Conservation (phyloP, 164 flowering plant species). For the Tetrastigma voinierianum region DNA sequence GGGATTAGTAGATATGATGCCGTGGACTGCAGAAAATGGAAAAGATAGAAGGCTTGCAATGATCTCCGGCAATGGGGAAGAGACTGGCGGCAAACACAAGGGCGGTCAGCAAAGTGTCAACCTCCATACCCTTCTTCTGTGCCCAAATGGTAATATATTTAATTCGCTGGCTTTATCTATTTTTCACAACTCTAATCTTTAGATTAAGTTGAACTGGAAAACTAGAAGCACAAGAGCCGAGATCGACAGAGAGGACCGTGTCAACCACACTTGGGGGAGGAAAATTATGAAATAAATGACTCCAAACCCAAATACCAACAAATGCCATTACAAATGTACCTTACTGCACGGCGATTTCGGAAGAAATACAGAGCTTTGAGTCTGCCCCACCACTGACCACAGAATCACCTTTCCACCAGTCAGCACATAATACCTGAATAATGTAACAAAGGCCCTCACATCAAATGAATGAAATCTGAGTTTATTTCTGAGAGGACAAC, state of each 20-base stretch:
- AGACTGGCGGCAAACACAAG: no score
- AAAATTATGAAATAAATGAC: neutral
- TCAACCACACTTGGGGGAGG: neutral
- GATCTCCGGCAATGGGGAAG: no score
- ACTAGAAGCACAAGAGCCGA: neutral
- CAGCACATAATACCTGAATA: slow-evolving; percentile 80
- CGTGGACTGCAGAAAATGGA: no score
- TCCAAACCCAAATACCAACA: neutral
- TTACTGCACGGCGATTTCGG: slow-evolving; percentile 48
- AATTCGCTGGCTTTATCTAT: no score
- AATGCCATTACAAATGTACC: slow-evolving; percentile 15
- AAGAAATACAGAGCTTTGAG: slow-evolving; percentile 73
- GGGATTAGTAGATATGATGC: no score
- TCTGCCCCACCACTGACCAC: slow-evolving; percentile 91
- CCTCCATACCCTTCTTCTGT: no score
- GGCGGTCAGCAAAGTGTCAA: no score
- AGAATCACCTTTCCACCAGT: slow-evolving; percentile 92
- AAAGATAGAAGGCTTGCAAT: no score
- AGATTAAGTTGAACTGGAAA: neutral
- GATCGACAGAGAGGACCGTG: neutral
- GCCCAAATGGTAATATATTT: no score
- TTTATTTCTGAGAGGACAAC: neutral
- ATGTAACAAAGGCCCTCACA: slow-evolving; percentile 4
- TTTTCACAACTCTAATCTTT: no score
- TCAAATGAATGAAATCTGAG: neutral